phyloP scores from a whole-genome alignment of 441 rosid genomes.

The Erodium chrysanthum region DNA sequence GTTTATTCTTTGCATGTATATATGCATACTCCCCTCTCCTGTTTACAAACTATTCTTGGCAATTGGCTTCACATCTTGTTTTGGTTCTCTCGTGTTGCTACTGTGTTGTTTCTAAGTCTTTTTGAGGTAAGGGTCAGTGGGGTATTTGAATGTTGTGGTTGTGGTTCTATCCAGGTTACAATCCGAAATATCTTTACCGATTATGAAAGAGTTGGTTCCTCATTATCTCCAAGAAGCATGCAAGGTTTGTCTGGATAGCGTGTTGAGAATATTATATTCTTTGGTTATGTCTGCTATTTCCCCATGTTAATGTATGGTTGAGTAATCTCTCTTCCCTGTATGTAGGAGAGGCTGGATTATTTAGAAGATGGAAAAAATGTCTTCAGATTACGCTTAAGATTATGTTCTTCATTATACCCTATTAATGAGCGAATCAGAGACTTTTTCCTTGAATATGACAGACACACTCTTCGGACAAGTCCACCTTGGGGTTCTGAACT shows the following conservation, averaged over 20 bases:
- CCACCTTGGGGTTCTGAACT: slow-evolving; percentile 99
- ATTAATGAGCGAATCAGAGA: slow-evolving; percentile 91
- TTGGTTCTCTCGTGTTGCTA: neutral
- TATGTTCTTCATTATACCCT: slow-evolving; percentile 91
- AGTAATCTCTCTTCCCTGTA: slow-evolving; percentile 13
- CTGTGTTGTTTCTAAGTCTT: neutral
- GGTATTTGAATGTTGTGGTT: slow-evolving; percentile 18
- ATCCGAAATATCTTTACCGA: slow-evolving; percentile 89
- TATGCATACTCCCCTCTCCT: neutral
- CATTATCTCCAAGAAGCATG: slow-evolving; percentile 91
- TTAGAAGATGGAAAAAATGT: slow-evolving; percentile 93
- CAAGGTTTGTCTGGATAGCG: slow-evolving; percentile 48
- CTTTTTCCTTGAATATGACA: slow-evolving; percentile 96
- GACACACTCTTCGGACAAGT: slow-evolving; percentile 91
- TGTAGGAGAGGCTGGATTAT: slow-evolving; percentile 90
- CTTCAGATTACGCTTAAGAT: slow-evolving; percentile 79
- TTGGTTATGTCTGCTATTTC: neutral
- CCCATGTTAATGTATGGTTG: neutral
- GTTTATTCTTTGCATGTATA: neutral
- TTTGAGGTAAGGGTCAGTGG: slow-evolving; percentile 2
- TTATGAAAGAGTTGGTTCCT: slow-evolving; percentile 89
- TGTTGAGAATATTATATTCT: slow-evolving; percentile 12
- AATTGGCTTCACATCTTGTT: neutral
- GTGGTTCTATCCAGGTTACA: slow-evolving; percentile 52
- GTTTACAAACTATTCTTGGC: neutral